A percentile compares a stretch with the other conserved stretches of the same genome.
phyloP scores from a whole-genome alignment of 352 stramenopile species.

The Ophiocytium majus region DNA sequence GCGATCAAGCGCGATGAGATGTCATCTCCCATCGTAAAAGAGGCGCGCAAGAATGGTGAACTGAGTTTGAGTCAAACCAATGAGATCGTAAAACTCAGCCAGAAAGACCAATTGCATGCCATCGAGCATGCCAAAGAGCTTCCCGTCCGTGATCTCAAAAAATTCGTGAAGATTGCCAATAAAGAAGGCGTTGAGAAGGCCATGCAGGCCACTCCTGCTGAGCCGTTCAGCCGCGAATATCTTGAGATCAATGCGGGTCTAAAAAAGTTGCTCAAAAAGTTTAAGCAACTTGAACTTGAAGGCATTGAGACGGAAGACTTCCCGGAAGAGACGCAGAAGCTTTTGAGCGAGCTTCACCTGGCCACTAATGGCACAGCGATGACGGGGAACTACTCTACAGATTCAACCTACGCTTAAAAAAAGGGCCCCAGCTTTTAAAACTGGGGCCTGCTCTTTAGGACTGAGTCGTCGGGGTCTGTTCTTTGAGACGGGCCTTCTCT shows the following conservation, averaged over 20 bases:
- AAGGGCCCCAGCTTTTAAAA: too few species aligned
- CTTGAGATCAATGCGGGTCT: neutral
- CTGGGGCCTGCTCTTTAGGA: too few species aligned
- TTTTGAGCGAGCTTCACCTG: neutral
- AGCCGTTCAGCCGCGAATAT: neutral
- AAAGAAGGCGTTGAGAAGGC: neutral
- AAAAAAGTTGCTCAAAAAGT: slow-evolving; percentile 2
- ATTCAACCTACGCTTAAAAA: too few species aligned
- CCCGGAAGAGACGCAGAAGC: neutral
- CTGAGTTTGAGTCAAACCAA: neutral
- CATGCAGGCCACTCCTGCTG: neutral
- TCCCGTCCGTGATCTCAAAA: neutral
- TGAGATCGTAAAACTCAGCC: slow-evolving; percentile 15
- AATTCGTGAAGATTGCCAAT: slow-evolving; percentile 12
- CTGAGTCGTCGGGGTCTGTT: too few species aligned
- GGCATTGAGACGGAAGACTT: neutral
- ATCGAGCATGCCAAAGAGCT: slow-evolving; percentile 3
- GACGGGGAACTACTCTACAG: too few species aligned
- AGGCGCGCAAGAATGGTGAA: slow-evolving; percentile 8
- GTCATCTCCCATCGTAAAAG: neutral
- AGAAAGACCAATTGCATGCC: neutral
- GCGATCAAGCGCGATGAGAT: slow-evolving; percentile 12
- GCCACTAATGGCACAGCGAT: too few species aligned
- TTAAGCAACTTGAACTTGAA: slow-evolving; percentile 1
- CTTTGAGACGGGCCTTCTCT: too few species aligned